A percentile compares a stretch with the other conserved stretches of the same genome.
These are phyloP conservation scores for Piper betle DNA, from an alignment of 164 flowering plant genomes.

Conservation along the genomic window DNA sequence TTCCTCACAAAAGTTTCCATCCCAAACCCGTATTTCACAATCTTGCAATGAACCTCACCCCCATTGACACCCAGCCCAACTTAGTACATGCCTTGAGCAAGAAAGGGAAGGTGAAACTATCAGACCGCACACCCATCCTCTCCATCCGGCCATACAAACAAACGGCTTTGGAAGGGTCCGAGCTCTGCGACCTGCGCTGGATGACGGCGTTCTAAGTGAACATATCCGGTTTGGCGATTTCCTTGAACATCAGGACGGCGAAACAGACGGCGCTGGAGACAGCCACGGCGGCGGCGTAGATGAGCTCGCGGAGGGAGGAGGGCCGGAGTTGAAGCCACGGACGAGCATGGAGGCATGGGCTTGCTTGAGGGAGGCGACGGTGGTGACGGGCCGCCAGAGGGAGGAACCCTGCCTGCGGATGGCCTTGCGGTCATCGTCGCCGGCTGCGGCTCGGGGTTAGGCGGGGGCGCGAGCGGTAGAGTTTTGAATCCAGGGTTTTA, in stretches of 20 bases:
- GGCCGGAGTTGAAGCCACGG: conserved; percentile 44
- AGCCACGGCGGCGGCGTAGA: conserved; percentile 29
- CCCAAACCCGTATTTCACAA: conserved; percentile 42
- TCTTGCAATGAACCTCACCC: conserved; percentile 43
- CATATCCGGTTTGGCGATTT: conserved; percentile 46
- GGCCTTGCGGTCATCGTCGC: conserved; percentile 1
- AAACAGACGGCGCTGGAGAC: conserved; percentile 32
- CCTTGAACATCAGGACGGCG: conserved; percentile 51
- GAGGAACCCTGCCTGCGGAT: not conserved
- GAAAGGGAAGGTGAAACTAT: conserved; percentile 55
- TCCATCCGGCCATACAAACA: conserved; percentile 47
- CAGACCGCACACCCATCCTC: conserved; percentile 18
- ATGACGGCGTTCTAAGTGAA: conserved; percentile 75
- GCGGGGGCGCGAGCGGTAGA: too few species aligned
- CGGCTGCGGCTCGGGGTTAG: not conserved
- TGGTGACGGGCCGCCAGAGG: conserved; percentile 41
- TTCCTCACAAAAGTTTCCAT: conserved; percentile 43
- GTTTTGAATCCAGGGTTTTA: too few species aligned
- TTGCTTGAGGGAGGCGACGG: conserved; percentile 39
- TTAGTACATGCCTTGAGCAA: conserved; percentile 63
- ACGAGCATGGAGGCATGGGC: conserved; percentile 43
- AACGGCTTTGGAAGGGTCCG: conserved; percentile 30
- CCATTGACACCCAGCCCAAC: conserved; percentile 44
- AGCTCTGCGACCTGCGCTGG: conserved; percentile 57
- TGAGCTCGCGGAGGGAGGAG: conserved; percentile 45